Base-by-base conservation (phyloP, 2,329 filamentous ascomycete species). In the Cladorrhinum sp. region DNA sequence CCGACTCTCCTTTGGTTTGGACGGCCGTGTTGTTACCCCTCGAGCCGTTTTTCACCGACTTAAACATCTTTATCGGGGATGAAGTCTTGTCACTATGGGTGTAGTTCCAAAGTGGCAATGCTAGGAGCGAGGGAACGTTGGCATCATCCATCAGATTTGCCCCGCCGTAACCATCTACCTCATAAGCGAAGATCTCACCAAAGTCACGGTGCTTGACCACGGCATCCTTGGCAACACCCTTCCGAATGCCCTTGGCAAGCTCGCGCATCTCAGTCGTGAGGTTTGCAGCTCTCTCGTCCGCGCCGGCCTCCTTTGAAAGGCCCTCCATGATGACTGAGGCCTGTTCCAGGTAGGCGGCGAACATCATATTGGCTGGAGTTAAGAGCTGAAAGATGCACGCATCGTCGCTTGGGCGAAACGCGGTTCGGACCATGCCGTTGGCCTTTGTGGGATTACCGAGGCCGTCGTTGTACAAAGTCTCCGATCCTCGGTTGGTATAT, bases 371-470 rank as follows among this genome's bases (percentile, higher is more conserved):
- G 33, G 87, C 85, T 0, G 91, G 90, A 66, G 93, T 91, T 69
- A 92, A 86, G 72, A 89, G 91, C 65, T 90, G 88, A 65, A 92
- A 86, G 56, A 91, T 91, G 1, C 89, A 91, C 7, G 91, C 85
- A 72, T 96, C 92, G 72, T 96, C 92, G 59, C 88, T 92, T 0
- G 92, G 92, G 0, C 92, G 83, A 77, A 95, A 95, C 1, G 90
- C 90, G 57, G 87, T 91, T 58, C 91, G 85, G 51, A 95, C 84
- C 59, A 96, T 82, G 0, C 90, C 90, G 1, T 91, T 94, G 33
- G 83, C 84, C 62, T 86, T 87, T 12, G 93, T 81, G 0, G 92
- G 92, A 70, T 94, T 94, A 18, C 91, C 91, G 57, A 88, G 81
- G 7, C 92, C 92, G 24, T 79, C 78, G 58, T 96, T 86, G 64